These are phyloP conservation scores for Sutorius eximius DNA, from an alignment of 1,284 basidiomycete species.

Conservation along the genomic window DNA sequence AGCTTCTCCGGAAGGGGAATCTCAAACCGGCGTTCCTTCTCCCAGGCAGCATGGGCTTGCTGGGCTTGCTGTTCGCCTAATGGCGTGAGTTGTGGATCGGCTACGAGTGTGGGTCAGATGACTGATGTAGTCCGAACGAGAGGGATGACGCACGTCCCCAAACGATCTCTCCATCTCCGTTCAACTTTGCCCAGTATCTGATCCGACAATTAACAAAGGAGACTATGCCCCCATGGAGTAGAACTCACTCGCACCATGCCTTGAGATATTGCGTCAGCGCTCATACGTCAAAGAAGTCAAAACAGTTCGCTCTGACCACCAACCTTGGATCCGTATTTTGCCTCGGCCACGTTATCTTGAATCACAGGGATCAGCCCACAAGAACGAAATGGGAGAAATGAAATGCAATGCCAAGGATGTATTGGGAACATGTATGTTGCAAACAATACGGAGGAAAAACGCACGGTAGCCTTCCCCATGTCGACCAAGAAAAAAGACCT, in stretches of 20 bases:
- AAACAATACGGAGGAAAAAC: neutral
- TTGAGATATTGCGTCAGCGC: neutral
- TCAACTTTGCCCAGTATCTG: conserved; percentile 68
- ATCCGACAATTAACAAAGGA: neutral
- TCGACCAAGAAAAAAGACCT: conserved; percentile 65
- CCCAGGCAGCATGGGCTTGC: conserved; percentile 58
- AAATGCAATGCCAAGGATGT: neutral
- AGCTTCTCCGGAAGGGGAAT: conserved; percentile 62
- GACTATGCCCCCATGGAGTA: neutral
- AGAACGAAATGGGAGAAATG: neutral
- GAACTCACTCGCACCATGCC: conserved; percentile 58
- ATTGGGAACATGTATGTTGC: too few species aligned
- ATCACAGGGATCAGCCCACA: neutral
- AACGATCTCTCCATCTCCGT: conserved; percentile 67
- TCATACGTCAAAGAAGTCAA: neutral
- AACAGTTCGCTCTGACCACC: conserved; percentile 12
- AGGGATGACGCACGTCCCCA: conserved; percentile 72
- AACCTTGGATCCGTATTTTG: conserved; percentile 66
- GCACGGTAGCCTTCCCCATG: conserved; percentile 67
- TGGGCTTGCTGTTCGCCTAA: conserved; percentile 67
- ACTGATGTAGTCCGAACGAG: neutral
- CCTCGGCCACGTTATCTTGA: conserved; percentile 75
- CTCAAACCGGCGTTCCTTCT: conserved; percentile 47
- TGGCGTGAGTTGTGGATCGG: conserved; percentile 74
- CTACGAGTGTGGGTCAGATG: conserved; percentile 33